Evolutionary conservation across 2,329 filamentous ascomycete species (phyloP).

Genomic region (Aspergillus sp.): DNA sequence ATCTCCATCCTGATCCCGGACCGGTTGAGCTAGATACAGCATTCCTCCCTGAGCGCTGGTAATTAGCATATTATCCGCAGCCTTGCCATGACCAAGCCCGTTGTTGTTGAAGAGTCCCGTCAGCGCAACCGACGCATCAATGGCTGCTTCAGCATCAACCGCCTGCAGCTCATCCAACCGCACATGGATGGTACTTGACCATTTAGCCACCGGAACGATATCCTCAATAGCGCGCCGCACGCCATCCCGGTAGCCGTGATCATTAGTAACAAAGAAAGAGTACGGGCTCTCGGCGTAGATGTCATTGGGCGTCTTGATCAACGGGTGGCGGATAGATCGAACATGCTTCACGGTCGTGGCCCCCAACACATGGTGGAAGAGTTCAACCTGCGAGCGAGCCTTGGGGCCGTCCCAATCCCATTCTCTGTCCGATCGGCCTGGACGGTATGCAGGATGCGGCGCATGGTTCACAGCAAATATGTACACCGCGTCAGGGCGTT

Average conservation of each 20-base stretch:
- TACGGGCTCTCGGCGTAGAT: constrained; percentile 43
- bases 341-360: constrained; percentile 40
- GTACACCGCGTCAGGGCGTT: constrained; percentile 43
- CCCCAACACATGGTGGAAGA: constrained; percentile 50
- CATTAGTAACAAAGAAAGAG: constrained; percentile 55
- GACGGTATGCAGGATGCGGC: constrained; percentile 41
- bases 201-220: constrained; percentile 34
- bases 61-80: constrained; percentile 27
- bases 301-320: constrained; percentile 55
- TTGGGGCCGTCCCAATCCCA: constrained; percentile 24
- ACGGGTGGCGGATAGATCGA: constrained; percentile 47
- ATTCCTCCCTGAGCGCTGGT: constrained; percentile 40
- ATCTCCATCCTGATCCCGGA: constrained; percentile 14
- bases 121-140: constrained; percentile 42
- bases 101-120: constrained; percentile 49
- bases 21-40: constrained; percentile 36
- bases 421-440: constrained; percentile 5
- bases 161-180: constrained; percentile 24
- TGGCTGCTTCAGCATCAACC: constrained; percentile 23
- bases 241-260: constrained; percentile 50
- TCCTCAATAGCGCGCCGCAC: constrained; percentile 44
- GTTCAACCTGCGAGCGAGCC: constrained; percentile 49
- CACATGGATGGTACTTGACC: constrained; percentile 47
- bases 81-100: constrained; percentile 47
- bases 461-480: constrained; percentile 57